These are phyloP conservation scores for Tetracentron sinense DNA, from an alignment of 164 flowering plant species.

Conservation along the genomic window DNA sequence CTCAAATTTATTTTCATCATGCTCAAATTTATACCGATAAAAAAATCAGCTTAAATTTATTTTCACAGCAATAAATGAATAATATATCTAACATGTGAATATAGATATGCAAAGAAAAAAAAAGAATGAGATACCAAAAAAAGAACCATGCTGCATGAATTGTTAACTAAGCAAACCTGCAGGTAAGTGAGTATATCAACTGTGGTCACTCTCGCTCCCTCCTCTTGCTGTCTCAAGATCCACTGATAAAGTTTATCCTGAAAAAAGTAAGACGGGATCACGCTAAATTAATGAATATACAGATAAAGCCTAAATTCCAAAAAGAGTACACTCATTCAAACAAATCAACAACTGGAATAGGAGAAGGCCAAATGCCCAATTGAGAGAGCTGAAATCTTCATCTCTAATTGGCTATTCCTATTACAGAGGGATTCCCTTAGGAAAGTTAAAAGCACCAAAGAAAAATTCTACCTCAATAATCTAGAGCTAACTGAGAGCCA, in stretches of 20 bases:
- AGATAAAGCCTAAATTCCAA: background rate
- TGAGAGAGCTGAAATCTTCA: too few relatives aligned
- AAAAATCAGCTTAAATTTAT: too few relatives aligned
- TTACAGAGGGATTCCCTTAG: too few relatives aligned
- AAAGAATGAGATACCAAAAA: conserved; percentile 2
- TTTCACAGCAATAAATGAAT: background rate
- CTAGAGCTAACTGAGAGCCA: too few relatives aligned
- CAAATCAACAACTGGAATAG: background rate
- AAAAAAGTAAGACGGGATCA: conserved; percentile 12
- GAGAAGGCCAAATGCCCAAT: too few relatives aligned
- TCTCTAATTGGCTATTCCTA: too few relatives aligned
- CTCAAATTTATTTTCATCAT: background rate
- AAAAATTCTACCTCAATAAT: too few relatives aligned
- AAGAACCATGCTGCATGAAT: background rate
- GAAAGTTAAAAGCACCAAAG: too few relatives aligned
- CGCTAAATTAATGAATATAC: background rate
- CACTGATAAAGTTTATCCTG: conserved; percentile 79
- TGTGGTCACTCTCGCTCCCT: conserved; percentile 50
- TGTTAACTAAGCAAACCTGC: conserved; percentile 38
- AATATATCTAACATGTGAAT: background rate
- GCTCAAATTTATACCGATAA: too few relatives aligned
- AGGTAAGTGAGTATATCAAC: conserved; percentile 46
- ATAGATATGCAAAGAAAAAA: background rate
- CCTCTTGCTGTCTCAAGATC: conserved; percentile 62
- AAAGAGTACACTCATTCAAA: background rate